phyloP scores from a whole-genome alignment of 331 rosid species.

The Erythrophleum ivorense region DNA sequence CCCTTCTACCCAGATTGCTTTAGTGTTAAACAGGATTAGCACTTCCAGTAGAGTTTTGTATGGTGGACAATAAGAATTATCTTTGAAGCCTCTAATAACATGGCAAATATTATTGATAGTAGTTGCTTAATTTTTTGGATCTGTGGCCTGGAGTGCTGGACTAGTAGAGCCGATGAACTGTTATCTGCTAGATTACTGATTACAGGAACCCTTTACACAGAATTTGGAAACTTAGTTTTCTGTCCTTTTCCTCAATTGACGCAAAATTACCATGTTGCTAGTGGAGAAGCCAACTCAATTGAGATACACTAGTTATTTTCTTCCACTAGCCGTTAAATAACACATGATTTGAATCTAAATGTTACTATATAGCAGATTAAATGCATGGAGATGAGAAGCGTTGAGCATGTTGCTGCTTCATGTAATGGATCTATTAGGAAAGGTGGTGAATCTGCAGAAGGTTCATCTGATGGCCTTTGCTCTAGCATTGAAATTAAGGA shows the following conservation, averaged over 20 bases:
- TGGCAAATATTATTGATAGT: not conserved
- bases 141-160: not conserved
- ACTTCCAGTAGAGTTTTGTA: not conserved
- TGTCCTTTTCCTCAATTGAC: too few species aligned
- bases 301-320: conserved; percentile 22
- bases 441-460: conserved; percentile 50
- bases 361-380: conserved; percentile 56
- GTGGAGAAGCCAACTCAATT: not conserved
- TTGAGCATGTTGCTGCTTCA: conserved; percentile 56
- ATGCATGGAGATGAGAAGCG: conserved; percentile 76
- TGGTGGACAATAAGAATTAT: conserved; percentile 2
- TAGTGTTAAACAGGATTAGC: not conserved
- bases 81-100: not conserved
- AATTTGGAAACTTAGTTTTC: not conserved
- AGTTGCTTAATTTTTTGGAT: conserved; percentile 3
- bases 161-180: not conserved
- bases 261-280: not conserved
- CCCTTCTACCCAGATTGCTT: conserved; percentile 2
- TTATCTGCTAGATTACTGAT: not conserved
- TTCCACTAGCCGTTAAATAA: conserved; percentile 17
- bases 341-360: conserved; percentile 18
- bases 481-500: conserved; percentile 81
- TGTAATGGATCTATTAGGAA: conserved; percentile 47
- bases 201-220: not conserved
- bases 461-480: conserved; percentile 49